Base-by-base conservation (phyloP, 768 basidiomycete genomes). In the Psilocybe cubensis region DNA sequence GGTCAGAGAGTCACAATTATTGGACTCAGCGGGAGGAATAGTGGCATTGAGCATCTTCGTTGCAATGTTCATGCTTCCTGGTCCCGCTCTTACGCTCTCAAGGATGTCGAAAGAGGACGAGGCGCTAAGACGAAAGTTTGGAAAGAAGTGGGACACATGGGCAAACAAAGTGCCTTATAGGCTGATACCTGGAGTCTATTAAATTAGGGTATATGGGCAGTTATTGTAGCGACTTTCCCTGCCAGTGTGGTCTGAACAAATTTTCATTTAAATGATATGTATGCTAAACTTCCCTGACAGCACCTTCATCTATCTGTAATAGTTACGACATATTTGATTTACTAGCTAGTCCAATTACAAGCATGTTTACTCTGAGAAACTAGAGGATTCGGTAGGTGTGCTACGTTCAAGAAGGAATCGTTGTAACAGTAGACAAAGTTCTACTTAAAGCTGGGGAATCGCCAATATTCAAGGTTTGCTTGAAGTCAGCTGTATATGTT, bases 401-500 rank as follows among this genome's bases (percentile, higher is more conserved):
- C n/a, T n/a, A 38, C 35, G 12, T 38, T 48, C 31, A 48, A 3
- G 46, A 48, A 8, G 46, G 25, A 20, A 48, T 31, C 4, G 46
- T 48, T 14, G 46, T 48, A 4, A 48, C 46, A 48, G 46, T 48
- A 8, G 46, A 48, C 24, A 48, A 27, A 10, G 46, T 48, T 48
- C 46, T 48, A 10, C 18, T 28, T n/a, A 48, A n/a, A 10, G 46
- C 25, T 7, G 46, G 28, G 4, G 25, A 29, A 4, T 25, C 23
- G n/a, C 27, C 46, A 10, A 48, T 31, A 18, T 48, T 28, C 14
- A 48, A 24, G 10, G 46, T 48, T 31, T 48, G 46, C 14, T 31
- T 68, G 55, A 73, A 70, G 57, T 74, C 71, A 45, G 68, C 64
- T 23, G 64, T 66, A 35, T 72, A 71, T n/a, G 59, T 60, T 20